These are phyloP conservation scores for Metschnikowia picachoensis DNA, from an alignment of 805 yeast species.

Conservation along the genomic window DNA sequence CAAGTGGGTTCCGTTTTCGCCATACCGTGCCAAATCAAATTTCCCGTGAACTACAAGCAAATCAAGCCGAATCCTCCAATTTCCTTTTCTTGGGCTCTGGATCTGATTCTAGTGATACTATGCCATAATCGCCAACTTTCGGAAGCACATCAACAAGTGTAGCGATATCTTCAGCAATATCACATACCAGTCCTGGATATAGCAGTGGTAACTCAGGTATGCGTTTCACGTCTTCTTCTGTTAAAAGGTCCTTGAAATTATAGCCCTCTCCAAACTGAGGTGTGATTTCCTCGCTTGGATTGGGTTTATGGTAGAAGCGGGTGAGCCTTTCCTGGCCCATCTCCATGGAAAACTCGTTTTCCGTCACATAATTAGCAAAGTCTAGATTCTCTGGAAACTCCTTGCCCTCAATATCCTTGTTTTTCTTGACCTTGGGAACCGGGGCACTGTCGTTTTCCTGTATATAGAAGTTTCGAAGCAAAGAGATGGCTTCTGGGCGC, in stretches of 20 bases:
- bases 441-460: slow-evolving; percentile 87
- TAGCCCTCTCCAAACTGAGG: slow-evolving; percentile 9
- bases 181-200: slow-evolving; percentile 2
- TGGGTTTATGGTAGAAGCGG: slow-evolving; percentile 7
- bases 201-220: slow-evolving; percentile 6
- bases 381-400: slow-evolving; percentile 56
- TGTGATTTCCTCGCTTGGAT: slow-evolving; percentile 10
- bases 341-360: slow-evolving; percentile 45
- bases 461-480: slow-evolving; percentile 79
- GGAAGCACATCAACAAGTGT: slow-evolving; percentile 9
- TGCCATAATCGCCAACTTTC: slow-evolving; percentile 1
- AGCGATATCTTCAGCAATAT: slow-evolving; percentile 3
- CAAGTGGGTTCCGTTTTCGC: no score
- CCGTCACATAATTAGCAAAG: slow-evolving; percentile 50
- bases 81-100: slow-evolving; percentile 9
- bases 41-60: neutral
- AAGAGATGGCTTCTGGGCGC: slow-evolving; percentile 76
- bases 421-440: slow-evolving; percentile 67
- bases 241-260: slow-evolving; percentile 2
- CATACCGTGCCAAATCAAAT: no score
- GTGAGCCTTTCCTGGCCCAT: slow-evolving; percentile 42
- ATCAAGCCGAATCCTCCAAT: neutral
- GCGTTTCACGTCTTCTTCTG: neutral
- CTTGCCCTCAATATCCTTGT: slow-evolving; percentile 53
- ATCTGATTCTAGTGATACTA: slow-evolving; percentile 2